These are phyloP conservation scores for Colletotrichum siamense DNA, from an alignment of 2,329 filamentous ascomycete species.

Conservation along the genomic window DNA sequence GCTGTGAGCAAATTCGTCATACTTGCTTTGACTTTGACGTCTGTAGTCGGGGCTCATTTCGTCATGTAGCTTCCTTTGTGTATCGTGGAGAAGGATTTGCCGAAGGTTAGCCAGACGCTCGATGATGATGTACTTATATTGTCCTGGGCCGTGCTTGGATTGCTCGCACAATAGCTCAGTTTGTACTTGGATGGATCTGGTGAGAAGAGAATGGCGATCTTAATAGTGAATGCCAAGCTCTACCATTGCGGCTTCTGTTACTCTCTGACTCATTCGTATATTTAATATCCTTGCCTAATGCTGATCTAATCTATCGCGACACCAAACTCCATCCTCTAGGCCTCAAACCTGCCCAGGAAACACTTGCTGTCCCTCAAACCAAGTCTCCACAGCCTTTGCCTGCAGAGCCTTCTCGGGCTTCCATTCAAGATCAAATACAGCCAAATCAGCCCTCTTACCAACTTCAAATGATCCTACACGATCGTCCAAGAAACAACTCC, in stretches of 20 bases:
- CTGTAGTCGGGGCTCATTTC: background rate
- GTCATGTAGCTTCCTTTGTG: background rate
- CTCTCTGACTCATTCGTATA: accelerated
- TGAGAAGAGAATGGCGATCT: background rate
- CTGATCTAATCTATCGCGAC: background rate
- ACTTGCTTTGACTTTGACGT: background rate
- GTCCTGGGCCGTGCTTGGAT: accelerated
- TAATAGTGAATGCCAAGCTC: accelerated
- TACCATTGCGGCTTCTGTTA: accelerated
- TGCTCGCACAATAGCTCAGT: accelerated
- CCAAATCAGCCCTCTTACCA: constrained; percentile 64
- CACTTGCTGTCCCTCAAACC: constrained; percentile 54
- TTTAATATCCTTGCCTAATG: background rate
- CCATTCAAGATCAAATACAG: constrained; percentile 55
- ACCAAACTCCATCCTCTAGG: background rate
- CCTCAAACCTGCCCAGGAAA: constrained; percentile 26
- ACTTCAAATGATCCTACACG: constrained; percentile 56
- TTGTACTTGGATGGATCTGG: background rate
- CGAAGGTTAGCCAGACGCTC: background rate
- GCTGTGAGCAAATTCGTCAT: background rate
- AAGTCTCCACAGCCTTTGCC: constrained; percentile 57
- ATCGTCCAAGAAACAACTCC: constrained; percentile 61
- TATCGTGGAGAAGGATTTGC: accelerated
- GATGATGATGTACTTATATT: accelerated
- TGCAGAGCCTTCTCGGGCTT: constrained; percentile 49